Base-by-base conservation (phyloP, 345 rosid genomes). In the Moricandia arvensis region DNA sequence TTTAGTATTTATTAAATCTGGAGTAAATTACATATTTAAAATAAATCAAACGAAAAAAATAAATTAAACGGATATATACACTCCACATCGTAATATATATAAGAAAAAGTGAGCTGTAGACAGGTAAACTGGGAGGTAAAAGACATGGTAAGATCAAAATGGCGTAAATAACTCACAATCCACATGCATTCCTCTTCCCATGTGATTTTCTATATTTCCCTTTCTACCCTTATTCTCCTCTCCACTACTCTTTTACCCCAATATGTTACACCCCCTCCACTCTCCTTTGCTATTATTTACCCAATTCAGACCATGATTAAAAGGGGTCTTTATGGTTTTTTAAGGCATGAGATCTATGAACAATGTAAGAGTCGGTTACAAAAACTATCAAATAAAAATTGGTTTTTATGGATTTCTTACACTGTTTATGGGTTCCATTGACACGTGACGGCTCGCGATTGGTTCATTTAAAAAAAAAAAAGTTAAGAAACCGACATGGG, bases 111-210 rank as follows among this genome's bases (percentile, higher is more conserved):
- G 86, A 85, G 93, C 91, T 88, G 89, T 83, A 75, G 86, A 69
- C 89, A 87, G 86, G 76, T 82, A 74, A 86, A 87, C 55, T 43
- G 27, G 66, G 81, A 69, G 87, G 81, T 83, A 61, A 87, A 84
- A 43, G 88, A 87, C 90, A 86, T 87, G 91, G 85, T 37, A 71
- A 57, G 51, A 63, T 76, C 60, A 64, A 70, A 64, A 66, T 64
- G 70, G 72, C 76, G 71, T 71, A 45, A 69, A 72, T 78, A 66
- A 34, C 73, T 71, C 77, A 59, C 66, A 16, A 47, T 68, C 33
- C 76, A 30, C 81, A 61, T 59, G 73, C 34, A 41, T 31, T 24
- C 24, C 34, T 11, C 16, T 63, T 55, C 69, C 59, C 75, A 69
- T 57, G 71, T 59, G 53, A 55, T 8, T 41, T 55, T 69, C 24